Percentiles rank a stretch among this genome's conserved stretches.
phyloP scores from a whole-genome alignment of 257 asterid species.

The Gentiana macrophylla region DNA sequence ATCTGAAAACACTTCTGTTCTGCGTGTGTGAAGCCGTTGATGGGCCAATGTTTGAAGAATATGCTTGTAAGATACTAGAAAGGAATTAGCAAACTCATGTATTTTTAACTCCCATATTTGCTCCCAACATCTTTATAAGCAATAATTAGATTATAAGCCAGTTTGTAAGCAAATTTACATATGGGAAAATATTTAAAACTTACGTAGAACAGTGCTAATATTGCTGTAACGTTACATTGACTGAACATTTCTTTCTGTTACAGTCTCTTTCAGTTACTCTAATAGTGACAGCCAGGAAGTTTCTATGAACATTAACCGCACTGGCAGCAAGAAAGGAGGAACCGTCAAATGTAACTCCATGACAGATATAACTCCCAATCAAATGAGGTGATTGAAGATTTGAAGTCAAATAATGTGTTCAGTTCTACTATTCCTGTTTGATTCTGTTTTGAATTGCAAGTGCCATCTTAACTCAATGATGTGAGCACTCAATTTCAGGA shows the following conservation, averaged over 20 bases:
- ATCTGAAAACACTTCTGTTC: constrained; percentile 82
- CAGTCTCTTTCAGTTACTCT: constrained; percentile 92
- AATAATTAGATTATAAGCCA: too few relatives aligned
- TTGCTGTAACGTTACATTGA: too few relatives aligned
- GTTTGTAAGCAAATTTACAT: too few relatives aligned
- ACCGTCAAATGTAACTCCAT: constrained; percentile 56
- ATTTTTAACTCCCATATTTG: too few relatives aligned
- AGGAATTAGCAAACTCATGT: too few relatives aligned
- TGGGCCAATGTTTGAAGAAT: constrained; percentile 92
- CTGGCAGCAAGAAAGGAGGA: constrained; percentile 78
- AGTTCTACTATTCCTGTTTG: too few relatives aligned
- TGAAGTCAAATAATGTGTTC: too few relatives aligned
- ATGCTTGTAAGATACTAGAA: constrained; percentile 52
- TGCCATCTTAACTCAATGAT: too few relatives aligned
- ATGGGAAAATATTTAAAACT: too few relatives aligned
- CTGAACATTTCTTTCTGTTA: constrained; percentile 8
- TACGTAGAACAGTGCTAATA: too few relatives aligned
- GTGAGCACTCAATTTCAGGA: constrained; percentile 32
- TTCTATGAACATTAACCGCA: constrained; percentile 72
- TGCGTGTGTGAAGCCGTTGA: constrained; percentile 69
- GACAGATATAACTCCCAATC: constrained; percentile 71
- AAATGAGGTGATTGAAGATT: constrained; percentile 56
- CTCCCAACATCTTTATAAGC: too few relatives aligned
- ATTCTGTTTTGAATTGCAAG: too few relatives aligned
- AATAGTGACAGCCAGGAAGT: constrained; percentile 76